Conservation (phyloP, 2,329 filamentous ascomycete genomes). For the Curvularia lunata region DNA sequence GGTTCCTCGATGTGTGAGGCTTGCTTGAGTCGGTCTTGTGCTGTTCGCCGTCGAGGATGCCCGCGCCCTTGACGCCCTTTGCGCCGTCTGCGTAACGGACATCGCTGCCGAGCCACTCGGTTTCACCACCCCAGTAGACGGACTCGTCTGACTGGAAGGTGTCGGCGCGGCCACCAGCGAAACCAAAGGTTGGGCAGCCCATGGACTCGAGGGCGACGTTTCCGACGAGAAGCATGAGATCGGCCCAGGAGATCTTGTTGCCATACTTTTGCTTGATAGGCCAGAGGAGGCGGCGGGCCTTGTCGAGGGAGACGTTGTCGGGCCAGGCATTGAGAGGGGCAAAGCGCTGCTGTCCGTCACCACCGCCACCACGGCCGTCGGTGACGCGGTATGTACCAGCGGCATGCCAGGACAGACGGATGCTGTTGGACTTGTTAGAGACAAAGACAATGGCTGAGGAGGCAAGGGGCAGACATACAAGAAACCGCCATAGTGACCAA, state of each 20-base stretch:
- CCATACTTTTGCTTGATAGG: constrained; percentile 87
- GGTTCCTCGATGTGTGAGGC: constrained; percentile 61
- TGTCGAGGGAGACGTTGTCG: constrained; percentile 79
- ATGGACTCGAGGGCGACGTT: constrained; percentile 80
- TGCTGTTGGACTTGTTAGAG: constrained; percentile 36
- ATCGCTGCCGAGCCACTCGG: constrained; percentile 76
- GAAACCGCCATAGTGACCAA: constrained; percentile 79
- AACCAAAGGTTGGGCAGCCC: constrained; percentile 76
- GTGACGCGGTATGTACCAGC: constrained; percentile 78
- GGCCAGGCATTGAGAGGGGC: constrained; percentile 84
- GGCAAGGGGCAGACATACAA: constrained; percentile 53
- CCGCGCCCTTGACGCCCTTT: constrained; percentile 53
- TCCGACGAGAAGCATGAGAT: constrained; percentile 72
- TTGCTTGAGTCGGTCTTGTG: constrained; percentile 39
- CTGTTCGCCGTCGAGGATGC: constrained; percentile 46
- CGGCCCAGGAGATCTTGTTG: constrained; percentile 81
- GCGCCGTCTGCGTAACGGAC: constrained; percentile 67
- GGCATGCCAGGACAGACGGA: constrained; percentile 83
- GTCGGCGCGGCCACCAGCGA: constrained; percentile 73
- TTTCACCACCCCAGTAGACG: constrained; percentile 78
- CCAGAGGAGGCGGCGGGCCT: constrained; percentile 79
- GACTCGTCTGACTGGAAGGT: constrained; percentile 78
- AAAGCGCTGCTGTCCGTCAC: constrained; percentile 77
- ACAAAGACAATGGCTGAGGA: not conserved
- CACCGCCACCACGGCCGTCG: constrained; percentile 77